Percentiles rank a stretch among this genome's conserved stretches.
These are phyloP conservation scores for Scedosporium dehoogii DNA, from an alignment of 2,329 filamentous ascomycete genomes.

Conservation along the genomic window DNA sequence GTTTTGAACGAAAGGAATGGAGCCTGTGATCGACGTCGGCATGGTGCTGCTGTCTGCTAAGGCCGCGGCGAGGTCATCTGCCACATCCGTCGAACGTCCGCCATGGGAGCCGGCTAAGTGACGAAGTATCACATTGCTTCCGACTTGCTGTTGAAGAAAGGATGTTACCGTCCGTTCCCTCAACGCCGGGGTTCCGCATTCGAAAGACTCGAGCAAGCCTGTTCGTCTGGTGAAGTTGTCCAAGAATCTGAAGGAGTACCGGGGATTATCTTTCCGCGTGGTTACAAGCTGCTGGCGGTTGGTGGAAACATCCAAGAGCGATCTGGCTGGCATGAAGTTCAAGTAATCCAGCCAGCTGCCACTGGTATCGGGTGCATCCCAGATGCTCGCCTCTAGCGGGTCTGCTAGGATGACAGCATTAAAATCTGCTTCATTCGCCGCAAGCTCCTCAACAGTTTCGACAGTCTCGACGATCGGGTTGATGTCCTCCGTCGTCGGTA, in stretches of 20 bases:
- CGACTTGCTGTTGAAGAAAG: slow-evolving; percentile 7
- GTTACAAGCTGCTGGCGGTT: background rate
- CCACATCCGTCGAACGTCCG: background rate
- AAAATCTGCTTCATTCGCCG: background rate
- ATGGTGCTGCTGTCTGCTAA: background rate
- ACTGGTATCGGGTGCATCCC: background rate
- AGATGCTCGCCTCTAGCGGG: background rate
- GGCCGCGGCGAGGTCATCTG: background rate
- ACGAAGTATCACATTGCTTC: background rate
- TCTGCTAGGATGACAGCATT: background rate
- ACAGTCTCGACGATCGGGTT: background rate
- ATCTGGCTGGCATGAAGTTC: background rate
- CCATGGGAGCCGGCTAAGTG: background rate
- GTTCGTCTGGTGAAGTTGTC: slow-evolving; percentile 25
- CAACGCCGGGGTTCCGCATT: slow-evolving; percentile 22
- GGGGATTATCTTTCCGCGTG: background rate
- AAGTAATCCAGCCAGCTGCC: background rate
- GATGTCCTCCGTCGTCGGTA: background rate
- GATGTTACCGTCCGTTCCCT: slow-evolving; percentile 16
- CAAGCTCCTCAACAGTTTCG: background rate
- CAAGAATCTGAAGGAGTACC: slow-evolving; percentile 19
- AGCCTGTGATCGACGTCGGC: slow-evolving; percentile 9
- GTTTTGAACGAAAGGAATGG: background rate
- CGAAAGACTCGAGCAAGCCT: slow-evolving; percentile 24
- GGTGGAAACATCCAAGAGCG: background rate